phyloP scores from a whole-genome alignment of 2,329 filamentous ascomycete genomes.

The Exophiala mesophila region DNA sequence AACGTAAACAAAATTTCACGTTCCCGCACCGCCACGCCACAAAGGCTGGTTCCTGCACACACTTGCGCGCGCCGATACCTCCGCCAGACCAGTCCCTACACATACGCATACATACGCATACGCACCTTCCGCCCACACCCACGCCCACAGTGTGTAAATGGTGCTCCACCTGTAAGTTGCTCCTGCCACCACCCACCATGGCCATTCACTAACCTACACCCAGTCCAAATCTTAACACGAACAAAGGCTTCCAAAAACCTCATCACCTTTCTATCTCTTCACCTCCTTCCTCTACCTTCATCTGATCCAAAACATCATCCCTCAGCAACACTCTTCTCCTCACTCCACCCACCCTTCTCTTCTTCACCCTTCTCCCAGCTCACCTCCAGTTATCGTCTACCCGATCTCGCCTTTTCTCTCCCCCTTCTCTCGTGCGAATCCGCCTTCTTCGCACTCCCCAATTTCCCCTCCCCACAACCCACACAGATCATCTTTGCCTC shows the following conservation, averaged over 20 bases:
- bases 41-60: no score
- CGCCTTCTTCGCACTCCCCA: slow-evolving; percentile 11
- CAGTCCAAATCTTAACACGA: no score
- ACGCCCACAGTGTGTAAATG: no score
- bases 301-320: not conserved
- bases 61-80: no score
- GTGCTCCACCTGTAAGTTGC: no score
- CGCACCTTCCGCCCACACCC: no score
- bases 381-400: not conserved
- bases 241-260: slow-evolving; percentile 12
- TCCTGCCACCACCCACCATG: no score
- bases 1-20: no score
- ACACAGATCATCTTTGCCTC: slow-evolving; percentile 5
- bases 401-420: slow-evolving; percentile 10
- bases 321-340: slow-evolving; percentile 1
- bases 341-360: slow-evolving; percentile 13
- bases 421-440: slow-evolving; percentile 14
- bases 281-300: slow-evolving; percentile 7
- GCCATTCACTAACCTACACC: slow-evolving; percentile 3
- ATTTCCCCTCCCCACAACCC: slow-evolving; percentile 24
- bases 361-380: slow-evolving; percentile 1
- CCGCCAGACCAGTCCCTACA: no score
- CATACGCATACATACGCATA: no score
- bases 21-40: no score
- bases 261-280: slow-evolving; percentile 9